phyloP scores from a whole-genome alignment of 2,329 filamentous ascomycete genomes.

The Colletotrichum tropicale region DNA sequence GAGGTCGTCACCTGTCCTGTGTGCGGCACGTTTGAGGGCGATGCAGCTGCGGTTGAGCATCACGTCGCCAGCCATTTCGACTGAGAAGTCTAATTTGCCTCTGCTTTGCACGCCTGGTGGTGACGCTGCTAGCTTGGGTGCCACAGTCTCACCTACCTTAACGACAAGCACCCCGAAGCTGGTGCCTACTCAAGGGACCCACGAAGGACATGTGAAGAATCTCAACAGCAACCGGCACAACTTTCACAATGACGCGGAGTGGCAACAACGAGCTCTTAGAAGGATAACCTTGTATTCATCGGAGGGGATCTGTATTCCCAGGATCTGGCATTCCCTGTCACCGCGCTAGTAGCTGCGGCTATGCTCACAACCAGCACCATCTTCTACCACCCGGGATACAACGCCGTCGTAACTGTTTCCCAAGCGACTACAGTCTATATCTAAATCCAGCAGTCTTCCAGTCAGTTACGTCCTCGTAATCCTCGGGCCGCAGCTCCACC shows the following conservation, averaged over 20 bases:
- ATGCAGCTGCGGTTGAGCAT: constrained; percentile 69
- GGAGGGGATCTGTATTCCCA: not conserved
- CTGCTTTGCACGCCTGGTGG: accelerated
- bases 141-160: too few species aligned
- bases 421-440: constrained; percentile 46
- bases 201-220: not conserved
- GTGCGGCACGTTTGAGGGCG: constrained; percentile 69
- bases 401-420: accelerated
- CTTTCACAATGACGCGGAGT: too few species aligned
- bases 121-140: accelerated
- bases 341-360: too few species aligned
- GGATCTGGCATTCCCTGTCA: too few species aligned
- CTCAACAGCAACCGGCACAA: not conserved
- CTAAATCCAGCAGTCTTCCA: constrained; percentile 64
- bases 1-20: constrained; percentile 61
- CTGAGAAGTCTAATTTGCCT: not conserved
- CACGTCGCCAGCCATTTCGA: constrained; percentile 67
- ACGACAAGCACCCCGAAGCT: not conserved
- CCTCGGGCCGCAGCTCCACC: constrained; percentile 44
- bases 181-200: accelerated
- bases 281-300: not conserved
- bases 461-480: constrained; percentile 64
- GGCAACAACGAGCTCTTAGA: too few species aligned
- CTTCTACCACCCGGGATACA: not conserved
- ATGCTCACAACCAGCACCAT: not conserved